Conservation (phyloP, 768 basidiomycete genomes). For the Psilocybe cyanescens region DNA sequence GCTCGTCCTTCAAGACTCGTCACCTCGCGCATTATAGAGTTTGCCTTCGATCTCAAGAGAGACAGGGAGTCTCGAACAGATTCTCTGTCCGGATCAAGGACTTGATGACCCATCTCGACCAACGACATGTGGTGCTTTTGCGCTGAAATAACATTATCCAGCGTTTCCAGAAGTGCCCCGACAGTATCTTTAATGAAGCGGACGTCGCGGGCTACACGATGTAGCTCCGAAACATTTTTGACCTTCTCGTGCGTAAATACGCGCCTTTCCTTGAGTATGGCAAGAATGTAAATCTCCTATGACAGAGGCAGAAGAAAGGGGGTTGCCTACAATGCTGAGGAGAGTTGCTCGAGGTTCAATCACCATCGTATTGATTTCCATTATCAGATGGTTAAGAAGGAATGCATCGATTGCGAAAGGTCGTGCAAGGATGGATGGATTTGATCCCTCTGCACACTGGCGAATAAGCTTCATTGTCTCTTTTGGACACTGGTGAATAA, state of each 20-base stretch:
- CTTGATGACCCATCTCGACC: background rate
- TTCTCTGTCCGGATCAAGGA: background rate
- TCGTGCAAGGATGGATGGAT: background rate
- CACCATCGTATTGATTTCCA: background rate
- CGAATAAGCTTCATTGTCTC: background rate
- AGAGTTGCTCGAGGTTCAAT: background rate
- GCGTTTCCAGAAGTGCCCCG: background rate
- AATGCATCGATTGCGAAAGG: conserved; percentile 12
- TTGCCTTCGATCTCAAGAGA: conserved; percentile 7
- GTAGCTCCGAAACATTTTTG: background rate
- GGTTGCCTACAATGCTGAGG: background rate
- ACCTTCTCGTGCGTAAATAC: background rate
- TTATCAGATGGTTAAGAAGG: conserved; percentile 7
- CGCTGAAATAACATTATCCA: background rate
- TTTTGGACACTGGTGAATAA: background rate
- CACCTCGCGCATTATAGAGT: background rate
- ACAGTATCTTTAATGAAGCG: background rate
- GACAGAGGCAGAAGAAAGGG: background rate
- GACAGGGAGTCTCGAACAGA: conserved; percentile 6
- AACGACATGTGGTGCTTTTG: background rate
- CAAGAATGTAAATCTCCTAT: background rate
- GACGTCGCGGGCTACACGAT: conserved; percentile 4
- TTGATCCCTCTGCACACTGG: background rate
- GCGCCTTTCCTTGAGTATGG: background rate
- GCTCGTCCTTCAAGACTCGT: conserved; percentile 3